phyloP scores from a whole-genome alignment of 148 eudicot genomes.

The Diospyros kaki region DNA sequence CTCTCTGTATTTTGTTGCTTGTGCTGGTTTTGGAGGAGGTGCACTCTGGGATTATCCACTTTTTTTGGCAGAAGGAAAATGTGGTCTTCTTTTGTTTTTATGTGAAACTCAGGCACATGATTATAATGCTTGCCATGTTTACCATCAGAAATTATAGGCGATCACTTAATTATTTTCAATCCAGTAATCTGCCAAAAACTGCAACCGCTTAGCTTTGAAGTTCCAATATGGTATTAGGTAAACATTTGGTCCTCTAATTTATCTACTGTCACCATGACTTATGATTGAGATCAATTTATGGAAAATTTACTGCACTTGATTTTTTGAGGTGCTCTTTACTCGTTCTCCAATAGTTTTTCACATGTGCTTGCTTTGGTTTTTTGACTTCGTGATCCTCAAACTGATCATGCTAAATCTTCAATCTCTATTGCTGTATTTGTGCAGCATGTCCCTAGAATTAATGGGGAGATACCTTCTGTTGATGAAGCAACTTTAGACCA shows the following conservation, averaged over 20 bases:
- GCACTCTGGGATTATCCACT: no score
- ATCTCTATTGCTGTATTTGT: not conserved
- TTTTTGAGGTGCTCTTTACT: not conserved
- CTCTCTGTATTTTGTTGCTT: not conserved
- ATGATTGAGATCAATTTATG: not conserved
- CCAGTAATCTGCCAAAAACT: no score
- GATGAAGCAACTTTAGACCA: conserved; percentile 75
- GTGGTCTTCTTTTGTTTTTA: no score
- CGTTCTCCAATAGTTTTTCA: not conserved
- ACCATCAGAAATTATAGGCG: no score
- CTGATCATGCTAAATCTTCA: not conserved
- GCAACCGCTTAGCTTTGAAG: not conserved
- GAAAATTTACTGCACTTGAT: not conserved
- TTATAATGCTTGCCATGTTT: no score
- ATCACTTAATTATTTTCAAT: no score
- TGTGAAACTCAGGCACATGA: no score
- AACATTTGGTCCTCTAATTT: not conserved
- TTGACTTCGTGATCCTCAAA: not conserved
- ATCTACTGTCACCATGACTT: not conserved
- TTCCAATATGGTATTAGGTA: not conserved
- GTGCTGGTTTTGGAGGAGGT: not conserved
- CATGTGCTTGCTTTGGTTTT: not conserved
- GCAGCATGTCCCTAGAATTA: conserved; percentile 71
- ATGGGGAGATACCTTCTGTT: conserved; percentile 56
- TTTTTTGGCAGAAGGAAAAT: no score